Percentiles rank a stretch among this genome's conserved stretches.
Evolutionary conservation across 805 yeast genomes (phyloP).

Genomic region (Schizosaccharomyces cryophilus): DNA sequence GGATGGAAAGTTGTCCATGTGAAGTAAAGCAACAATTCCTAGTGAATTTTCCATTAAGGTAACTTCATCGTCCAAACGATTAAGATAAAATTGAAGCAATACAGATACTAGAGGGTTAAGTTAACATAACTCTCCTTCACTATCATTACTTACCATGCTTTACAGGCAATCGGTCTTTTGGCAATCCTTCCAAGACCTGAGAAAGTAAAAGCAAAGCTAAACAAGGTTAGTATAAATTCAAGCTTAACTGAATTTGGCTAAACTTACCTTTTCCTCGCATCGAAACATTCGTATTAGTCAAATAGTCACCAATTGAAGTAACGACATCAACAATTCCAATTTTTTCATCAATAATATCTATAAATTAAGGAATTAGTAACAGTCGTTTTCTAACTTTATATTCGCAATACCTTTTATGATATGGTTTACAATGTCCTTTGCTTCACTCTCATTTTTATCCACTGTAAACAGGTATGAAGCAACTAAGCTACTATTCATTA

Average conservation of each 20-base stretch:
- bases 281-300: constrained; percentile 33
- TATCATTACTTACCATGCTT: background rate
- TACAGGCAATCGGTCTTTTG: constrained; percentile 19
- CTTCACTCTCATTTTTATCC: background rate
- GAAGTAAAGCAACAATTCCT: constrained; percentile 29
- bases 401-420: background rate
- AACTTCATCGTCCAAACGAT: constrained; percentile 41
- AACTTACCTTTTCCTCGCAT: constrained; percentile 22
- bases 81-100: constrained; percentile 26
- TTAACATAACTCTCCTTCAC: background rate
- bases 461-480: background rate
- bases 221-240: background rate
- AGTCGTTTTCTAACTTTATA: too few relatives aligned
- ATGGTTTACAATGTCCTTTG: background rate
- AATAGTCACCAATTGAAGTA: constrained; percentile 25
- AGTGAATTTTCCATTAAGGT: constrained; percentile 27
- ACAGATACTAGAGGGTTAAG: constrained; percentile 11
- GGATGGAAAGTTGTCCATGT: constrained; percentile 24
- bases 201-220: background rate
- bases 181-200: constrained; percentile 14
- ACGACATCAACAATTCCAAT: background rate
- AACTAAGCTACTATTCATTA: background rate
- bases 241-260: background rate
- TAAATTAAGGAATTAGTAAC: too few relatives aligned
- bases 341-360: background rate